Conservation (phyloP, 257 asterid genomes). For the Solanum medicagineum region DNA sequence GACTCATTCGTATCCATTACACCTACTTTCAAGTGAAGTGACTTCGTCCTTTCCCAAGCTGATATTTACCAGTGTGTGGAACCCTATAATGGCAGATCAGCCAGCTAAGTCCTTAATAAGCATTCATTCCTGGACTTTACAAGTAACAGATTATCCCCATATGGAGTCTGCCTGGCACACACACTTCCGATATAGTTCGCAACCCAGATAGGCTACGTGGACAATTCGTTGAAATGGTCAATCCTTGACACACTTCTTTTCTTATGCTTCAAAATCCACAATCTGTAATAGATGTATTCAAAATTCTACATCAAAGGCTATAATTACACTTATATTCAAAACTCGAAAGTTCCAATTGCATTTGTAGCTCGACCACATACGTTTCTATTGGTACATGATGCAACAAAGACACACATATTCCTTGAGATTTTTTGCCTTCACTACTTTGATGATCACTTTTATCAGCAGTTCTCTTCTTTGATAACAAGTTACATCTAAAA, state of each 20-base stretch:
- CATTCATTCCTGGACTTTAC: neutral
- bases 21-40: neutral
- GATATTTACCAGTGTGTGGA: neutral
- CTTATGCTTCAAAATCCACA: neutral
- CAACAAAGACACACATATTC: neutral
- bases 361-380: neutral
- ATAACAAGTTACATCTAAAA: neutral
- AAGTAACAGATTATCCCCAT: neutral
- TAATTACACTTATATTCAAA: neutral
- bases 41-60: neutral
- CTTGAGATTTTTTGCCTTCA: neutral
- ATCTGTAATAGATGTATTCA: neutral
- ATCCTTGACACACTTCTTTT: neutral
- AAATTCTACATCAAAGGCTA: neutral
- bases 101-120: neutral
- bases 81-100: neutral
- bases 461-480: neutral
- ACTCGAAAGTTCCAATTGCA: neutral
- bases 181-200: neutral
- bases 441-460: neutral
- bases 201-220: neutral
- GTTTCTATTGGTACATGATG: neutral
- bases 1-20: neutral
- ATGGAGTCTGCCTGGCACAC: neutral
- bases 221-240: neutral